A percentile compares a stretch with the other conserved stretches of the same genome.
These are phyloP conservation scores for Neoboletus magnificus DNA, from an alignment of 768 basidiomycete species.

Conservation along the genomic window DNA sequence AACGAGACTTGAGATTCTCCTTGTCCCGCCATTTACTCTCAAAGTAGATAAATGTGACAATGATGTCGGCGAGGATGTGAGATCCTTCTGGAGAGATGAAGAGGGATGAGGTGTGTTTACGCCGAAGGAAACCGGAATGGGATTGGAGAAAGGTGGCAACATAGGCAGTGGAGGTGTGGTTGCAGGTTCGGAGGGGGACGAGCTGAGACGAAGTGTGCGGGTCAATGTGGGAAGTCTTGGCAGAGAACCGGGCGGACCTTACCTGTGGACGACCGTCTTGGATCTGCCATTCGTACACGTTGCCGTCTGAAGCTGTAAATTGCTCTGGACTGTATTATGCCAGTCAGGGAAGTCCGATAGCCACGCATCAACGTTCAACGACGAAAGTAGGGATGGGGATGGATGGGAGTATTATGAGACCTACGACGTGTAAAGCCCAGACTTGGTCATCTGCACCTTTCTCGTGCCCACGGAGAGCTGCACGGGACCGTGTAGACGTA, in stretches of 20 bases:
- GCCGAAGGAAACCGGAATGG: constrained; percentile 8
- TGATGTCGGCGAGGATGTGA: constrained; percentile 33
- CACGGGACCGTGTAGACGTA: background rate
- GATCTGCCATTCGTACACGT: constrained; percentile 30
- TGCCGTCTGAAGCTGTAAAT: constrained; percentile 21
- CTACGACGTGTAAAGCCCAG: constrained; percentile 24
- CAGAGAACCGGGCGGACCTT: background rate
- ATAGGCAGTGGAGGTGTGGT: constrained; percentile 7
- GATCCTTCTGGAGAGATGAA: constrained; percentile 28
- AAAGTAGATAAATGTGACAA: constrained; percentile 37
- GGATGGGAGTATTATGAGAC: background rate
- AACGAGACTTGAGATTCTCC: constrained; percentile 15
- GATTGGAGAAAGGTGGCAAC: constrained; percentile 30
- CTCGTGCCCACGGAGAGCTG: constrained; percentile 27
- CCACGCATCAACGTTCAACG: background rate
- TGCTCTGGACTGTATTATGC: constrained; percentile 21
- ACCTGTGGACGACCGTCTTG: constrained; percentile 24
- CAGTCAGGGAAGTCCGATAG: background rate
- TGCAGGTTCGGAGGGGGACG: constrained; percentile 15
- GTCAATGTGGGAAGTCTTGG: background rate
- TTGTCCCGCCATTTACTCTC: constrained; percentile 28
- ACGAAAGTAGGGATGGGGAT: background rate
- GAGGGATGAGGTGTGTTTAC: constrained; percentile 21
- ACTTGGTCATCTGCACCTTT: constrained; percentile 23
- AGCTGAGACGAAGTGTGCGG: constrained; percentile 11